Evolutionary conservation across 345 rosid genomes (phyloP).

Genomic region (Salix suchowensis): DNA sequence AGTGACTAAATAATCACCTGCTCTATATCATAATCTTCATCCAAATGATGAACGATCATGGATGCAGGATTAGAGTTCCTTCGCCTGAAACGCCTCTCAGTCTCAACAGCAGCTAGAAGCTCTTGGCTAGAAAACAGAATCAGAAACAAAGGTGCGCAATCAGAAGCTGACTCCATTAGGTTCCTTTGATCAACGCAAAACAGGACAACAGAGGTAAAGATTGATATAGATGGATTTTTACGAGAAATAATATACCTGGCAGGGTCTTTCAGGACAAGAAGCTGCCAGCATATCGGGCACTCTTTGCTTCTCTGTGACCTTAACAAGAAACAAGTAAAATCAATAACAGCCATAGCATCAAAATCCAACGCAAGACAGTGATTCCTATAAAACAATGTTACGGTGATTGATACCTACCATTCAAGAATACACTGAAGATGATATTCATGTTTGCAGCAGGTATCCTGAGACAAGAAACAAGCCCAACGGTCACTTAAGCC

Average conservation of each 20-base stretch:
- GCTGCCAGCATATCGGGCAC: constrained; percentile 92
- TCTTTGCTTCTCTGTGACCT: constrained; percentile 97
- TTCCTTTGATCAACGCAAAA: constrained; percentile 10
- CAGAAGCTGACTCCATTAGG: constrained; percentile 9
- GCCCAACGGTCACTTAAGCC: not conserved
- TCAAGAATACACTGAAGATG: constrained; percentile 95
- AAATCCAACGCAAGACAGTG: not conserved
- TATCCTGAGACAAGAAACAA: constrained; percentile 45
- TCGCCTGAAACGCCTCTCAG: constrained; percentile 49
- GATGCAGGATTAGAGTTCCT: constrained; percentile 35
- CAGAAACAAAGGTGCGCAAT: not conserved
- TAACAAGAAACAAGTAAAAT: constrained; percentile 18
- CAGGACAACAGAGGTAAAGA: not conserved
- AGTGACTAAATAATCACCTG: constrained; percentile 41
- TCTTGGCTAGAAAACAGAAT: constrained; percentile 59
- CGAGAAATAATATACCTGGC: constrained; percentile 40
- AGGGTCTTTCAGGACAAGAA: constrained; percentile 60
- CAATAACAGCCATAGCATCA: not conserved
- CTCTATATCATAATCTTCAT: constrained; percentile 41
- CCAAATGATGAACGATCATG: constrained; percentile 18
- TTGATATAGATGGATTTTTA: not conserved
- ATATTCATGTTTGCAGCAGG: constrained; percentile 89
- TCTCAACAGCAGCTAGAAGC: constrained; percentile 64
- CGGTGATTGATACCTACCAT: constrained; percentile 40
- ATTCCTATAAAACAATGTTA: not conserved